Conservation (phyloP, 192 early-diverging fungal genomes). For the Coemansia sp. region DNA sequence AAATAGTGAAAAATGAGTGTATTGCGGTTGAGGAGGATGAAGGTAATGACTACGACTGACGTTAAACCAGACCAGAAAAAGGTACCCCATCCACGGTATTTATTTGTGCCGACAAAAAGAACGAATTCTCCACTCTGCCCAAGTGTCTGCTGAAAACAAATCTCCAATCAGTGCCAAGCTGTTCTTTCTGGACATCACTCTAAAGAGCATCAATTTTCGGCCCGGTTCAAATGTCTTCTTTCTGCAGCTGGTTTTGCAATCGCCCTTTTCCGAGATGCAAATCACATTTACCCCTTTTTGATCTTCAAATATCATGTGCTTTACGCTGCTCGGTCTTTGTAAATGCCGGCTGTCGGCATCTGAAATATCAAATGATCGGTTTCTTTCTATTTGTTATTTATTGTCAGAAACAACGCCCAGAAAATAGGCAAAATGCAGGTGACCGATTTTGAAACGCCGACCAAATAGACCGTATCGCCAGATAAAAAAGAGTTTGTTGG, state of each 20-base stretch:
- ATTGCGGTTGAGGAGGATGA: neutral
- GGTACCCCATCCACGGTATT: neutral
- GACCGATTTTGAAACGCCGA: neutral
- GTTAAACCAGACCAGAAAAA: neutral
- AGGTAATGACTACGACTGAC: neutral
- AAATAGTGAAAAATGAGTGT: neutral
- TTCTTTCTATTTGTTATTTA: neutral
- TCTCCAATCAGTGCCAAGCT: neutral
- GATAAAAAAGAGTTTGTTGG: too few relatives aligned
- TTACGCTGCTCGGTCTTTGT: neutral
- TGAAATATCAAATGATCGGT: neutral
- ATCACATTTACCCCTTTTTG: neutral
- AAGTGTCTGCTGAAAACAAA: neutral
- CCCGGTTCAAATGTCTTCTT: too few relatives aligned
- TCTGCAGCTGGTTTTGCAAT: neutral
- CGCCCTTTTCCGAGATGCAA: neutral
- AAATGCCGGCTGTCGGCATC: slow-evolving; percentile 1
- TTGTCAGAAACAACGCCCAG: neutral
- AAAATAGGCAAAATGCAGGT: neutral
- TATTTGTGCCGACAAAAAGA: neutral
- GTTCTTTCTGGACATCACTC: neutral
- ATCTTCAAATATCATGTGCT: slow-evolving; percentile 2
- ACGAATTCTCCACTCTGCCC: neutral
- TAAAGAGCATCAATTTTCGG: neutral
- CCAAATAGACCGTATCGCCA: neutral